phyloP scores from a whole-genome alignment of 768 basidiomycete species.

The Neoboletus brunneissimus region DNA sequence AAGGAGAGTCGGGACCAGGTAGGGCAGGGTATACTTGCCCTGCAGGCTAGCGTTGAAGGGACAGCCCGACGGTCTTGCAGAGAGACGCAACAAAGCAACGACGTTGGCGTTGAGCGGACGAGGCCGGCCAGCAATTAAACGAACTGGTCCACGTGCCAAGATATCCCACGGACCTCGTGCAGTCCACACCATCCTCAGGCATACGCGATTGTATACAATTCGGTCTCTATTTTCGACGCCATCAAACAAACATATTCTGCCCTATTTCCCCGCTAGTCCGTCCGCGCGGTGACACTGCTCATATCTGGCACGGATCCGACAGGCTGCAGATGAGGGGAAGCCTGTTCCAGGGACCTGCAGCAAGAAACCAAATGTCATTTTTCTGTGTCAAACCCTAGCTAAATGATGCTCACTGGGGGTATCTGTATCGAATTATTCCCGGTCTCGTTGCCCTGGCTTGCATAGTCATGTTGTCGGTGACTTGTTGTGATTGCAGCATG shows the following conservation, averaged over 20 bases:
- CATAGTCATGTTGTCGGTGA: conserved; percentile 38
- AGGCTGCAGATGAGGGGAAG: conserved; percentile 57
- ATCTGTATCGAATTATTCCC: conserved; percentile 59
- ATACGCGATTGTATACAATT: background rate
- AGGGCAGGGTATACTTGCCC: conserved; percentile 9
- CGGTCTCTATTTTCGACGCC: background rate
- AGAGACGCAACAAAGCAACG: background rate
- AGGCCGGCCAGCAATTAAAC: background rate
- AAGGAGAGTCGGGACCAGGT: conserved; percentile 5
- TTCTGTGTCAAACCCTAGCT: background rate
- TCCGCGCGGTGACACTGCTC: conserved; percentile 36
- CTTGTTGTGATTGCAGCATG: conserved; percentile 43
- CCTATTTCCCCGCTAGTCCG: conserved; percentile 12
- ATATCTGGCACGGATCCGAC: conserved; percentile 49
- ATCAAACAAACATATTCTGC: background rate
- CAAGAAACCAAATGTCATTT: conserved; percentile 1
- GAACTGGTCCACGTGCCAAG: conserved; percentile 20
- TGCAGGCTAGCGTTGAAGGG: background rate
- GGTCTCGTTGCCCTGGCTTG: conserved; percentile 43
- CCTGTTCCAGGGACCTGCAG: conserved; percentile 53
- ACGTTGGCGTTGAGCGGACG: background rate
- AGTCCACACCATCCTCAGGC: background rate
- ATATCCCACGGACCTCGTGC: conserved; percentile 15
- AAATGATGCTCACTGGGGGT: conserved; percentile 63
- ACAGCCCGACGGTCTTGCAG: background rate